These are phyloP conservation scores for Trichoderma aggressivum DNA, from an alignment of 2,329 filamentous ascomycete species.

Conservation along the genomic window DNA sequence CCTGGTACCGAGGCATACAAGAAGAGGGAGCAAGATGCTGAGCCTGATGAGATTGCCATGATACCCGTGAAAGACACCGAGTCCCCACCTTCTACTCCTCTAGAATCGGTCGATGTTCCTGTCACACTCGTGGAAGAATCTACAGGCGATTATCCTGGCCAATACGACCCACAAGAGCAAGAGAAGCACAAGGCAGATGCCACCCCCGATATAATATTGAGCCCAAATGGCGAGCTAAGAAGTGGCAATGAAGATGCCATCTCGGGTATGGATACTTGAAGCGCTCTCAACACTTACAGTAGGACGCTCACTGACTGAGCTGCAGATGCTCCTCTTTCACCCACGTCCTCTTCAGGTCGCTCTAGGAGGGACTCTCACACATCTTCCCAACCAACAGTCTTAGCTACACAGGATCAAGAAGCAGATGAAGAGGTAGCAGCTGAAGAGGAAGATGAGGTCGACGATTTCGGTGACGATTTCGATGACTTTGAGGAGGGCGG, in stretches of 20 bases:
- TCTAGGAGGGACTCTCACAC: slow-evolving; percentile 33
- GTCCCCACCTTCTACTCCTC: slow-evolving; percentile 23
- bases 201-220: slow-evolving; percentile 50
- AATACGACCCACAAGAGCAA: slow-evolving; percentile 43
- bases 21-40: slow-evolving; percentile 54
- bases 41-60: slow-evolving; percentile 59
- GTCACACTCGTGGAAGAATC: slow-evolving; percentile 54
- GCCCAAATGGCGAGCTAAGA: slow-evolving; percentile 42
- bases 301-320: slow-evolving; percentile 26
- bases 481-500: slow-evolving; percentile 61
- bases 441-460: slow-evolving; percentile 34
- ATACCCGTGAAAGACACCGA: slow-evolving; percentile 31
- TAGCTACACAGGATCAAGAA: slow-evolving; percentile 25
- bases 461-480: slow-evolving; percentile 51
- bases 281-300: slow-evolving; percentile 21
- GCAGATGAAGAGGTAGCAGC: slow-evolving; percentile 27
- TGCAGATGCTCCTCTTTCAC: slow-evolving; percentile 28
- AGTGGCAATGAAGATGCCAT: slow-evolving; percentile 27
- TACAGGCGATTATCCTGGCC: slow-evolving; percentile 39
- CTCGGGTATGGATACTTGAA: slow-evolving; percentile 29
- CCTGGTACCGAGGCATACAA: slow-evolving; percentile 58
- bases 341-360: slow-evolving; percentile 30
- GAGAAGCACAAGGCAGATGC: slow-evolving; percentile 50
- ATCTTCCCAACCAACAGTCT: slow-evolving; percentile 21
- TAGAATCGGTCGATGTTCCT: slow-evolving; percentile 35